Base-by-base conservation (phyloP, 495 filamentous ascomycete species). In the Thermothielavioides terrestris region DNA sequence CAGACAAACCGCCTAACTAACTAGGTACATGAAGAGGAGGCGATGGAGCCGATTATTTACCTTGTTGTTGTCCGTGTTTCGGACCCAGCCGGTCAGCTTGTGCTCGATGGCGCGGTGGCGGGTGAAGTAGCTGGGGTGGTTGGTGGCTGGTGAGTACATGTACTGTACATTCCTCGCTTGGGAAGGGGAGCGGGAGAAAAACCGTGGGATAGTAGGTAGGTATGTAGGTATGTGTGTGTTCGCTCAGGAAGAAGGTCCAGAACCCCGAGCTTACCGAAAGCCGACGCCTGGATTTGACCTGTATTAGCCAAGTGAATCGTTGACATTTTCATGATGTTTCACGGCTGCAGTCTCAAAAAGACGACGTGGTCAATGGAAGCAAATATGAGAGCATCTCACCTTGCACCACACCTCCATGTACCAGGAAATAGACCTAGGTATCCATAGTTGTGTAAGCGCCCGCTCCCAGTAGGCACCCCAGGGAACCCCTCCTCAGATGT, bases 71-170 rank as follows among this genome's bases (percentile, higher is more conserved):
- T 75, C 68, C 0, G 80, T 85, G 61, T 96, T 96, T 31, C 78
- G 73, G 15, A 90, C 86, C 74, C 78, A 91, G 37, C 90, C 90
- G 1, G 83, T 91, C 6, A 96, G 56, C 2, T 69, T 73, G 54
- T 84, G 71, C 26, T 74, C 72, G 2, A 63, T 65, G 2, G 89
- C 90, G 51, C 81, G 78, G 54, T 81, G 80, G 46, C 77, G 74
- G 1, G 88, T 82, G 59, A 84, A 94, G 61, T 80, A 76, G 32
- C 86, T 89, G 27, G 25, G 21, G n/a, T n/a, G n/a, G 28, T 2
- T 4, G 22, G 22, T 2, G 14, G n/a, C 15, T 26, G 31, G 45
- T 17, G 35, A 17, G n/a, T n/a, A n/a, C n/a, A n/a, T n/a, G n/a
- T n/a, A n/a, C n/a, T n/a, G n/a, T n/a, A n/a, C n/a, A n/a, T n/a